Percentiles rank a stretch among this genome's conserved stretches.
phyloP scores from a whole-genome alignment of 108 stramenopile species.

The Nannochloropsis gaditana region DNA sequence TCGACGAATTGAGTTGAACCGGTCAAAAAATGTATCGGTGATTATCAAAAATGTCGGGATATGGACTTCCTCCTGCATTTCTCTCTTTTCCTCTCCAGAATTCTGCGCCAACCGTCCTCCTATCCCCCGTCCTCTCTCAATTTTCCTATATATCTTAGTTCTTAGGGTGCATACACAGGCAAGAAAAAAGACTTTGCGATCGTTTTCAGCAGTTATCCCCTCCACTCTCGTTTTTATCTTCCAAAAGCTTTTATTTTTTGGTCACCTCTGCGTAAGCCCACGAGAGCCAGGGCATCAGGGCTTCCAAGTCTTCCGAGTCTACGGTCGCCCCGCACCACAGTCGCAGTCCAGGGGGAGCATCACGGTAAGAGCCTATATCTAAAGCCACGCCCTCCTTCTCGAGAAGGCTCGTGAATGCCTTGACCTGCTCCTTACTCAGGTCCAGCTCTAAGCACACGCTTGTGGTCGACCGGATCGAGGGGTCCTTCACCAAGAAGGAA shows the following conservation, averaged over 20 bases:
- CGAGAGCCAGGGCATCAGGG: constrained; percentile 94
- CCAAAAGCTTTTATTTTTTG: neutral
- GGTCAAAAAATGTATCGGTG: too few species aligned
- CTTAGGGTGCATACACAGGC: too few species aligned
- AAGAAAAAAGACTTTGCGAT: too few species aligned
- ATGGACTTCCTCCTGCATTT: too few species aligned
- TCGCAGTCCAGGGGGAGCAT: constrained; percentile 95
- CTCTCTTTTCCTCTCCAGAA: too few species aligned
- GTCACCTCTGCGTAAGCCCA: constrained; percentile 88
- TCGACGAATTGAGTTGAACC: too few species aligned
- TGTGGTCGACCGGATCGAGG: constrained; percentile 84
- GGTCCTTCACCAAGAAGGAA: constrained; percentile 90
- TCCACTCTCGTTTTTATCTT: too few species aligned
- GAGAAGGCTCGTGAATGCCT: constrained; percentile 81
- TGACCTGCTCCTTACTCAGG: constrained; percentile 77
- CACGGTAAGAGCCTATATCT: constrained; percentile 98
- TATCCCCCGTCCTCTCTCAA: too few species aligned
- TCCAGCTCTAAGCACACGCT: constrained; percentile 93
- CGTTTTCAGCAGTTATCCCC: too few species aligned
- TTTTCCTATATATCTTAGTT: too few species aligned
- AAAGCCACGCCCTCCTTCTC: constrained; percentile 87
- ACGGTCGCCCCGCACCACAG: constrained; percentile 99
- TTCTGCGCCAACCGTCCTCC: too few species aligned
- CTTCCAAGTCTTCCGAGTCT: constrained; percentile 89
- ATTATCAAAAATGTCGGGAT: too few species aligned